phyloP scores from a whole-genome alignment of 768 basidiomycete species.

The Russula virescens region DNA sequence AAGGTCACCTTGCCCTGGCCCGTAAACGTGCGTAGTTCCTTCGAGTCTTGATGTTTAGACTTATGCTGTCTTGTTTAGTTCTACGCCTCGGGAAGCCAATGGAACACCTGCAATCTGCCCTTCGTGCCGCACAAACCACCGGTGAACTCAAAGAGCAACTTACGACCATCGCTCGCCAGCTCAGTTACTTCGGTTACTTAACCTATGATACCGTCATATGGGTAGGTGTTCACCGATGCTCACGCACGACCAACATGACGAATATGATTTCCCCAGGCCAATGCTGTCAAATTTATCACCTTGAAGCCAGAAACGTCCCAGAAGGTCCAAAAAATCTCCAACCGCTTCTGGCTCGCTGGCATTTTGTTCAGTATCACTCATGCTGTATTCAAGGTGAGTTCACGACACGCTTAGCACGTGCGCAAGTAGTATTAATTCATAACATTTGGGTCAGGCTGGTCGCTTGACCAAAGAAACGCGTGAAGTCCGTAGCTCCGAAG shows the following conservation, averaged over 20 bases:
- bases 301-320: slow-evolving; percentile 56
- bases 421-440: background rate
- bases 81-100: slow-evolving; percentile 90
- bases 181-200: slow-evolving; percentile 86
- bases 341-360: slow-evolving; percentile 84
- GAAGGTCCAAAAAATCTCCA: slow-evolving; percentile 57
- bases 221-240: slow-evolving; percentile 43
- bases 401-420: background rate
- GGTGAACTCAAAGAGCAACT: slow-evolving; percentile 64
- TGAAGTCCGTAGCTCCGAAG: slow-evolving; percentile 47
- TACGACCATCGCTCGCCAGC: slow-evolving; percentile 73
- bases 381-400: slow-evolving; percentile 56
- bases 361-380: slow-evolving; percentile 75
- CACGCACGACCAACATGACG: background rate
- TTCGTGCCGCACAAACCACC: slow-evolving; percentile 57
- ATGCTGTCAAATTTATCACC: slow-evolving; percentile 57
- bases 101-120: slow-evolving; percentile 88
- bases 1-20: slow-evolving; percentile 74
- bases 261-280: slow-evolving; percentile 41
- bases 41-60: background rate
- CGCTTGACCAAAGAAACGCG: slow-evolving; percentile 58
- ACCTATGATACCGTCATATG: slow-evolving; percentile 78
- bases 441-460: slow-evolving; percentile 39
- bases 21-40: slow-evolving; percentile 60
- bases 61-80: slow-evolving; percentile 45